Base-by-base conservation (phyloP, 805 yeast species). In the Candida germanica region DNA sequence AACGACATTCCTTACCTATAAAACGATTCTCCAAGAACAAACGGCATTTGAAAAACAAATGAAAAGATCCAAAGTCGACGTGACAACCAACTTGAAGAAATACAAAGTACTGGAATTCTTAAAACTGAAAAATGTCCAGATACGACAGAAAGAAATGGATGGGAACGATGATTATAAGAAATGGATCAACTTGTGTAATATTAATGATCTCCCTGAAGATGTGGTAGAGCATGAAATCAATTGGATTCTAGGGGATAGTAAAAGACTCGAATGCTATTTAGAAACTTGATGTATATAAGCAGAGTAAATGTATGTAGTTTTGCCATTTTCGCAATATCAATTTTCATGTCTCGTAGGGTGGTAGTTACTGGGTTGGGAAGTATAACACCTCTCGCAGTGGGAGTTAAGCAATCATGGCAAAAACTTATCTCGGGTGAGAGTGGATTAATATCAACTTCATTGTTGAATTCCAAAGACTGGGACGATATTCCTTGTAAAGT, bases 361-460 rank as follows among this genome's bases (percentile, higher is more conserved):
- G 97, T 91, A 1, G 82, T 91, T 1, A 93, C 98, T 0, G 98
- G 98, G 0, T 54, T 93, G 6, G 98, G 98, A 0, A 61, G 85
- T 18, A 75, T 89, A 1, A 77, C 93, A 0, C 98, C 98, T 0
- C 61, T 93, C 3, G 98, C 97, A 0, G 78, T 79, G 5, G 89
- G 88, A 0, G 72, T 68, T 3, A 49, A 50, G 11, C 57, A 55
- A 10, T 59, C 77, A 3, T 85, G 91, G 89, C 33, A 54, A 2
- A 65, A 64, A 12, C 56, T 84, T 5, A 49, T 83, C 1, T 59
- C 60, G 1, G 69, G 76, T 0, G 56, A 70, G 38, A 73, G 83
- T 12, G 91, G 93, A 0, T 50, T 84, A 2, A 60, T 76, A 1
- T 74, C 85, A 4, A 79, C 87, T 1, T 46, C 60, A 0, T 36